Base-by-base conservation (phyloP, 305 asterid species). In the Fraxinus ornus region DNA sequence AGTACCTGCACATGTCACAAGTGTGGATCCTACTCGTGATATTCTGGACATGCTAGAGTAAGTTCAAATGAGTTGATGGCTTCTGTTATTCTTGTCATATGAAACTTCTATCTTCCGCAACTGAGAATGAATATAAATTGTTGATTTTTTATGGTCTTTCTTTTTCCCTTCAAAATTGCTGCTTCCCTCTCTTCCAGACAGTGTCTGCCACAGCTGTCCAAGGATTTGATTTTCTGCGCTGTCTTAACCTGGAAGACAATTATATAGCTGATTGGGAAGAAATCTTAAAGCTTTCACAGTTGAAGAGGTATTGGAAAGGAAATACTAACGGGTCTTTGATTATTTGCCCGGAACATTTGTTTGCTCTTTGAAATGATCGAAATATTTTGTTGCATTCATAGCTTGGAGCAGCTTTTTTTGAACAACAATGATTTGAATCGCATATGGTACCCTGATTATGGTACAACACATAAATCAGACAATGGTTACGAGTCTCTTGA, bases 381-480 rank as follows among this genome's bases (percentile, higher is more conserved):
- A 76, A 36, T 81, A 35, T 84, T 78, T 37, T 83, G 26, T 80
- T 84, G 68, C 85, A 84, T 76, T 81, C 84, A 84, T 85, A 96
- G 99, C 73, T 90, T 96, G 94, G 97, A 91, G 87, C 95, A 94
- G 93, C 95, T 96, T 76, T 87, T 89, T 72, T 82, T 96, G 90
- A 96, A 92, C 91, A 90, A 93, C 88, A 96, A 96, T 84, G 82
- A 88, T 75, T 60, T 94, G 84, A 89, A 83, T 70, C 87, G 78
- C 75, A 85, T 93, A 66, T 87, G 93, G 86, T 93, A 92, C 85
- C 97, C 97, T 39, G 91, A 90, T 83, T 81, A 80, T 76, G 85
- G 76, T 82, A 71, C 81, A 79, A 52, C 82, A 72, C 84, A 85
- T 78, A 89, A 90, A 71, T 80, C 89, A 49, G 60, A 74, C 83